Evolutionary conservation across 2,329 filamentous ascomycete species (phyloP), one percentile per base, ranked within the genome.

Genomic region (Fusarium humuli): DNA sequence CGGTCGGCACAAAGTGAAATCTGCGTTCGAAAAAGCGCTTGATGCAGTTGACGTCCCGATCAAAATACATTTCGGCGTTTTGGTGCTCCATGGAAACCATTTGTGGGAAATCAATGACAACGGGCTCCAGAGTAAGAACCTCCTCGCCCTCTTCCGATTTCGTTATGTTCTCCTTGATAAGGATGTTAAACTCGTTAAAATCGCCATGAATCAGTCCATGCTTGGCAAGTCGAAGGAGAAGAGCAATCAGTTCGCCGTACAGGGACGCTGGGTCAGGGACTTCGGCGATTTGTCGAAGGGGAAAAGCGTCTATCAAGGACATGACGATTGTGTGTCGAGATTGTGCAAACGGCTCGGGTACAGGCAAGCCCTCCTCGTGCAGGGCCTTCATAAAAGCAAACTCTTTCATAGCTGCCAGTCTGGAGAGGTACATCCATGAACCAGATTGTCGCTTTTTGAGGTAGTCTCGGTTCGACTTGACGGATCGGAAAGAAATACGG

Each of bases 141-240:
- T 84, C 81, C 44, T 79, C 69, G 4, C 79, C 77, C 73, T 84
- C 77, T 9, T 84, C 80, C 8, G 81, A 79, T 11, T 72, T 77
- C 5, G 74, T 73, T 57, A 78, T 83, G 58, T 85, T 88, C 79
- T 98, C 95, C 77, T 96, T 94, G 78, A 99, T 90, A 34, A 99
- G 84, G 70, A 99, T 95, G 79, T 99, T 99, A 86, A 99, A 99
- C 80, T 99, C 97, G 83, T 99, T 99, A 84, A 97, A 99, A 79
- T 99, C 96, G 67, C 96, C 96, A 78, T 99, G 96, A 67, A 99
- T 99, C 49, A 99, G 84, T 9, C 96, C 96, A 73, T 94, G 90
- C 67, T 89, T 89, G 8, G 96, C 95, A 42, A 99, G 85, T 29
- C 90, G 88, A 45, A 99, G 84, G 59, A 99, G 94, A 73, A 98